Evolutionary conservation across 2,329 filamentous ascomycete genomes (phyloP).

Genomic region (Sclerotinia nivalis): DNA sequence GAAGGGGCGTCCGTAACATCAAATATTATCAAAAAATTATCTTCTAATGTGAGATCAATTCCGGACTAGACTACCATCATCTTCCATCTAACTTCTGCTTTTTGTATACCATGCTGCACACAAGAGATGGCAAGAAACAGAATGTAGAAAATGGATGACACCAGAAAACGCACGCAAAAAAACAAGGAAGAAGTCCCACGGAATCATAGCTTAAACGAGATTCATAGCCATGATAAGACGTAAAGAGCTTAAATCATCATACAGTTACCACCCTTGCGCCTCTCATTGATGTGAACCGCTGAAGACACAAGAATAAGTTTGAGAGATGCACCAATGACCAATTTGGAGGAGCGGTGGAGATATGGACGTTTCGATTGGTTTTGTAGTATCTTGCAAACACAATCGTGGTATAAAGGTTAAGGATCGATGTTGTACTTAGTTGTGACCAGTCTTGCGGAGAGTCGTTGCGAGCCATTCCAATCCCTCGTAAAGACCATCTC

Average conservation of each 20-base stretch:
- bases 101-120: conserved; percentile 29
- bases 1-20: neutral
- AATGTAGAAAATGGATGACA: conserved; percentile 38
- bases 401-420: conserved; percentile 29
- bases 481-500: conserved; percentile 99
- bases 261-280: conserved; percentile 43
- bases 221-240: conserved; percentile 37
- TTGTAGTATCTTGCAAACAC: conserved; percentile 35
- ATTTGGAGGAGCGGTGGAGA: conserved; percentile 37
- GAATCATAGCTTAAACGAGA: conserved; percentile 35
- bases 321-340: conserved; percentile 39
- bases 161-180: conserved; percentile 33
- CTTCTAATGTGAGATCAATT: conserved; percentile 44
- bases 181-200: conserved; percentile 34
- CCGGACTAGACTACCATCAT: conserved; percentile 43
- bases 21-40: conserved; percentile 26
- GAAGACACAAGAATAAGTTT: conserved; percentile 41
- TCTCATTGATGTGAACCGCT: conserved; percentile 40
- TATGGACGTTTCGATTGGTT: conserved; percentile 40
- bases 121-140: conserved; percentile 35
- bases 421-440: conserved; percentile 48
- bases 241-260: conserved; percentile 40
- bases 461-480: conserved; percentile 89
- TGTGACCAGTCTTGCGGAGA: conserved; percentile 72
- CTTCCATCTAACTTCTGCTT: conserved; percentile 42